phyloP scores from a whole-genome alignment of 1,139 yeast genomes.

The Chernovozyma sophiae-reginae region DNA sequence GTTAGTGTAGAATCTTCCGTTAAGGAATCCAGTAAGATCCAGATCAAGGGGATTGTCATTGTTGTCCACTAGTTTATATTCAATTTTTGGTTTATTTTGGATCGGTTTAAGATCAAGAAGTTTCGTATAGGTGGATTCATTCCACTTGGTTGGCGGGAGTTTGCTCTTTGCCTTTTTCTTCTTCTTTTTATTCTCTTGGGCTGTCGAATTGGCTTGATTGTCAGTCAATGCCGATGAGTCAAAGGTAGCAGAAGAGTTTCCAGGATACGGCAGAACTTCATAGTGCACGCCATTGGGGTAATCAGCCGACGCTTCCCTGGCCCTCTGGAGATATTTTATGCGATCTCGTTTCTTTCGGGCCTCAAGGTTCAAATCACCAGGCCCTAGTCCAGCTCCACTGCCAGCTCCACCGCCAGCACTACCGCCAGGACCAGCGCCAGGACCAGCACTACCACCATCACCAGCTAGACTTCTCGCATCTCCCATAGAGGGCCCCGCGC shows the following conservation, averaged over 20 bases:
- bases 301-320: too few species aligned
- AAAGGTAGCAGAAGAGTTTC: neutral
- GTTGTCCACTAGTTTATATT: constrained; percentile 30
- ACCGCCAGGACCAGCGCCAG: neutral
- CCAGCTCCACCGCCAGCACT: neutral
- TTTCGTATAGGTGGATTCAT: constrained; percentile 8
- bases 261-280: neutral
- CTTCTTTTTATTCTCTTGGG: neutral
- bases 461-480: neutral
- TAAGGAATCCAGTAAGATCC: constrained; percentile 36
- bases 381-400: neutral
- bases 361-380: neutral
- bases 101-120: constrained; percentile 28
- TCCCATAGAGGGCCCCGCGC: neutral
- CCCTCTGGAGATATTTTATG: too few species aligned
- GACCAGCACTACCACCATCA: neutral
- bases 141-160: neutral
- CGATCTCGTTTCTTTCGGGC: too few species aligned
- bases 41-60: constrained; percentile 22
- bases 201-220: neutral
- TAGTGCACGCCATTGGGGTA: neutral
- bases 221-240: neutral
- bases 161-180: neutral
- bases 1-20: constrained; percentile 42
- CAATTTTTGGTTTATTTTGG: constrained; percentile 14